These are phyloP conservation scores for Fragosphaeria purpurea DNA, from an alignment of 2,329 filamentous ascomycete genomes.

Conservation along the genomic window DNA sequence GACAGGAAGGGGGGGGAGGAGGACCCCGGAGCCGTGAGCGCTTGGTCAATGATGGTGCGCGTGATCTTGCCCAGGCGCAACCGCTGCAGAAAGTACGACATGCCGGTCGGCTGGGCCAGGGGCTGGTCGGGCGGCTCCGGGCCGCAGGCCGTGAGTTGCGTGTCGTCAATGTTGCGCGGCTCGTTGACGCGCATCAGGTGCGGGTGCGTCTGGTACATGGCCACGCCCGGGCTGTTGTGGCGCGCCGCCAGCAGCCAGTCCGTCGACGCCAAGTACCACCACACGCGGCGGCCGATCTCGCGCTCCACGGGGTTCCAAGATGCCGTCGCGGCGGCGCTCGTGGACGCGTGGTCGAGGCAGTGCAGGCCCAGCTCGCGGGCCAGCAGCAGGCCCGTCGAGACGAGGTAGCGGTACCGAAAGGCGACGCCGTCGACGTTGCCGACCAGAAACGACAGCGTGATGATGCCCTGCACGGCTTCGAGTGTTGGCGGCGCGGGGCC, in stretches of 20 bases:
- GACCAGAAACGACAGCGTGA: conserved; percentile 3
- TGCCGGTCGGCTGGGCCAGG: conserved; percentile 27
- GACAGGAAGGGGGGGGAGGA: background rate
- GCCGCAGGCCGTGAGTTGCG: conserved; percentile 18
- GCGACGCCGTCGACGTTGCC: conserved; percentile 5
- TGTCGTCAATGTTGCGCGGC: conserved; percentile 32
- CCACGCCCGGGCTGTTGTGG: conserved; percentile 27
- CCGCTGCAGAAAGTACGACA: conserved; percentile 34
- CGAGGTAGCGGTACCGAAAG: conserved; percentile 3
- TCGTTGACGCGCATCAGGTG: conserved; percentile 28
- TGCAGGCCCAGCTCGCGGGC: conserved; percentile 5
- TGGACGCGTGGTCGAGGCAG: conserved; percentile 1
- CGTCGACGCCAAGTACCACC: conserved; percentile 32
- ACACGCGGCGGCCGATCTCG: conserved; percentile 29
- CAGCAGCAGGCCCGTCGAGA: conserved; percentile 1
- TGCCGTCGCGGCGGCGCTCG: background rate
- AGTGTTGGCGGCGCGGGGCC: background rate
- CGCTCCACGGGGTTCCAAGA: background rate
- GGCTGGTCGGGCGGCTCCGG: conserved; percentile 10
- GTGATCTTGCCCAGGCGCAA: conserved; percentile 29
- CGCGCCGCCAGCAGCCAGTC: conserved; percentile 25
- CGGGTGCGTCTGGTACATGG: conserved; percentile 31
- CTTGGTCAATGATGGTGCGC: conserved; percentile 27
- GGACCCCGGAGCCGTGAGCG: background rate
- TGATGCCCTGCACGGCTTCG: conserved; percentile 2